Evolutionary conservation across 169 alveolate genomes (phyloP), one percentile per base, ranked within the genome.

Genomic region (Neospora caninum): DNA sequence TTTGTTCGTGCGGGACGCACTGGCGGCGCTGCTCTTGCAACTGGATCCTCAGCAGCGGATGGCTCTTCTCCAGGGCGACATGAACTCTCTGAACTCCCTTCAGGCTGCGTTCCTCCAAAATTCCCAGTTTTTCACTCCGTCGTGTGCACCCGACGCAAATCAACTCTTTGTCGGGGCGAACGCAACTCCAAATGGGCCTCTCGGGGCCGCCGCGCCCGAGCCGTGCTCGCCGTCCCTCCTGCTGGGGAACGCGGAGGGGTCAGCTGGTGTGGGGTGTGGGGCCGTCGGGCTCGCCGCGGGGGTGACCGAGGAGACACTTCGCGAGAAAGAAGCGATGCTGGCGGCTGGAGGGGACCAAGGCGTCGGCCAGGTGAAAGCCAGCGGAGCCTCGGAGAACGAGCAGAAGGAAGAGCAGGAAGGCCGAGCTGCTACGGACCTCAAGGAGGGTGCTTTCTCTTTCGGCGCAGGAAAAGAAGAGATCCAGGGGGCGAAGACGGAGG

Each of bases 1-100:
- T 0, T 82, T 82, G 54, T 39, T 82, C 31, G 64, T 82, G 89
- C 89, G 67, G 34, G 89, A 82, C 89, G 89, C 89, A 0, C 41
- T 82, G 64, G 89, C 89, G n/a, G 89, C 89, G 38, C 89, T 82
- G 53, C 67, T 82, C 34, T 36, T 82, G 2, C 89, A 82, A 49
- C 67, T 82, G 36, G 89, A 82, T 36, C 89, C 89, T 20, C 89
- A 42, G 38, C 89, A 82, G 64, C 53, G 89, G 25, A 43, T 29
- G 38, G 89, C 53, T 13, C 64, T 82, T 13, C 67, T 82, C 38
- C 89, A 38, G 34, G 89, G 89, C 49, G 86, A 78, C 49, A n/a
- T 78, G 86, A 78, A 64, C 31, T 64, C 73, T 9, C 73, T 64
- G n/a, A 64, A 64, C 73, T 64, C 73, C 31, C 73, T 64, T 7